Evolutionary conservation across 768 basidiomycete genomes (phyloP).

Genomic region (Hebeloma cylindrosporum): DNA sequence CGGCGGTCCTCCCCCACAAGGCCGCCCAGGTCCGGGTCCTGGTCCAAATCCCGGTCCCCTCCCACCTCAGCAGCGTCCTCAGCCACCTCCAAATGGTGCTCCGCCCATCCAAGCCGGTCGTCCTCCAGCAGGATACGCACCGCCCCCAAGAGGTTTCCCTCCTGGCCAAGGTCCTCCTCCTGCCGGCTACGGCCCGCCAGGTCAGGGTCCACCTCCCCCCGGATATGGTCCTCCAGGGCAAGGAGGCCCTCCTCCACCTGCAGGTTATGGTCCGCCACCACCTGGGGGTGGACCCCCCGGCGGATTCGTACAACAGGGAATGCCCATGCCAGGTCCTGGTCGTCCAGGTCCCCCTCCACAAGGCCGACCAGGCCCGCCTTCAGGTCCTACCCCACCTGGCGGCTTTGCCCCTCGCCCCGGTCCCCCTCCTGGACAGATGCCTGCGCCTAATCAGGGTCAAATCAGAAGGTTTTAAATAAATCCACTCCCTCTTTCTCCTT

Average conservation of each 20-base stretch:
- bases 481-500: slow-evolving; percentile 15
- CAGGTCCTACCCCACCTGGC: slow-evolving; percentile 23
- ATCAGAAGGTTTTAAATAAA: slow-evolving; percentile 28
- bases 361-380: slow-evolving; percentile 24
- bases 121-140: slow-evolving; percentile 26
- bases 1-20: slow-evolving; percentile 20
- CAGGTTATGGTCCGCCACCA: slow-evolving; percentile 20
- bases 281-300: slow-evolving; percentile 18
- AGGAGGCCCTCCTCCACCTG: slow-evolving; percentile 25
- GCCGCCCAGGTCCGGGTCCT: slow-evolving; percentile 27
- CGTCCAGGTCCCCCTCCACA: slow-evolving; percentile 18
- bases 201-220: slow-evolving; percentile 30
- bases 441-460: slow-evolving; percentile 25
- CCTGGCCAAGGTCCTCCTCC: slow-evolving; percentile 44
- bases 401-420: slow-evolving; percentile 35
- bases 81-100: slow-evolving; percentile 26
- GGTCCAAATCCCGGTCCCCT: slow-evolving; percentile 23
- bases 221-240: slow-evolving; percentile 22
- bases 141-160: slow-evolving; percentile 29
- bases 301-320: slow-evolving; percentile 6
- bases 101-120: slow-evolving; percentile 19
- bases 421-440: slow-evolving; percentile 16
- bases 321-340: slow-evolving; percentile 10
- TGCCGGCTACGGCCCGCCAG: slow-evolving; percentile 34
- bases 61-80: slow-evolving; percentile 30